These are phyloP conservation scores for Colletotrichum caudatum DNA, from an alignment of 2,329 filamentous ascomycete genomes.

Conservation along the genomic window DNA sequence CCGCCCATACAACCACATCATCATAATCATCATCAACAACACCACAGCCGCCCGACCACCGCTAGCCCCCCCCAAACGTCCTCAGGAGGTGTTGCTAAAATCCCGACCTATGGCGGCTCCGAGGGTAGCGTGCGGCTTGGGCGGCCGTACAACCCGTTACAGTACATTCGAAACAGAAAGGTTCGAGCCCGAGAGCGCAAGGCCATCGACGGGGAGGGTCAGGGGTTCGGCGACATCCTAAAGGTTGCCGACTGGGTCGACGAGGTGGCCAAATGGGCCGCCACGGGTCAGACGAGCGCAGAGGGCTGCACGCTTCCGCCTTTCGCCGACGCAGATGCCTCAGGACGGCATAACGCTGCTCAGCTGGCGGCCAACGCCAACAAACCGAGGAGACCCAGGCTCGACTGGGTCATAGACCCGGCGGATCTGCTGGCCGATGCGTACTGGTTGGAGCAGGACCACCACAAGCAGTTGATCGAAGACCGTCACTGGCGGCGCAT, in stretches of 20 bases:
- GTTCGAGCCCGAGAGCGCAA: slow-evolving; percentile 83
- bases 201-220: slow-evolving; percentile 77
- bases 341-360: slow-evolving; percentile 51
- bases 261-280: slow-evolving; percentile 66
- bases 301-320: slow-evolving; percentile 57
- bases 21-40: slow-evolving; percentile 44
- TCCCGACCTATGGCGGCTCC: slow-evolving; percentile 46
- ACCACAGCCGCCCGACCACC: slow-evolving; percentile 52
- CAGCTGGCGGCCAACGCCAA: slow-evolving; percentile 57
- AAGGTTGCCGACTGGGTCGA: slow-evolving; percentile 84
- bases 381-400: slow-evolving; percentile 78
- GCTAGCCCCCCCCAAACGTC: slow-evolving; percentile 59
- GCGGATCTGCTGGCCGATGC: slow-evolving; percentile 90
- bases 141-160: slow-evolving; percentile 88
- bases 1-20: slow-evolving; percentile 73
- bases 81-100: slow-evolving; percentile 51
- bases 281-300: slow-evolving; percentile 49
- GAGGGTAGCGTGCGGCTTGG: slow-evolving; percentile 62
- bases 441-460: slow-evolving; percentile 87
- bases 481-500: slow-evolving; percentile 82
- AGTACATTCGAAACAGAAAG: slow-evolving; percentile 92
- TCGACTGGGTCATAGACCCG: slow-evolving; percentile 87
- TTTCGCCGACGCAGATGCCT: slow-evolving; percentile 61
- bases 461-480: slow-evolving; percentile 85
- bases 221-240: slow-evolving; percentile 81